phyloP scores from a whole-genome alignment of 305 asterid genomes.

The Vinca major region DNA sequence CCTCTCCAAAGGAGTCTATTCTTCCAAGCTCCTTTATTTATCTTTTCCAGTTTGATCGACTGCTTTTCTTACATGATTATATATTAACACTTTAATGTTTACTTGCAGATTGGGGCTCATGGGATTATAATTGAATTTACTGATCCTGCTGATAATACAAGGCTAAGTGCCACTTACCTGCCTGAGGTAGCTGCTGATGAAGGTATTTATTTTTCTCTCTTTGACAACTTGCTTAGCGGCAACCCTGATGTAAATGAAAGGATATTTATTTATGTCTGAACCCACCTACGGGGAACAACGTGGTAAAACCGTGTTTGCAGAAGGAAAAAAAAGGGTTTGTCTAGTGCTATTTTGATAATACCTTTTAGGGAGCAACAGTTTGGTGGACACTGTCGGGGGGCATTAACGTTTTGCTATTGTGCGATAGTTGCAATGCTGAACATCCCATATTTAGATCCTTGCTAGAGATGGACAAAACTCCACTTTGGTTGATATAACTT shows the following conservation, averaged over 20 bases:
- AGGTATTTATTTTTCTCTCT: constrained; percentile 37
- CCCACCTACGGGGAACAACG: not conserved
- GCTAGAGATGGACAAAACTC: not conserved
- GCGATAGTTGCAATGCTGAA: not conserved
- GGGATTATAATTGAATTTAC: constrained; percentile 91
- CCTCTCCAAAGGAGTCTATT: not conserved
- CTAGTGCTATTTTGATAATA: not conserved
- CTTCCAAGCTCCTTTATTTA: not conserved
- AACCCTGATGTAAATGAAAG: not conserved
- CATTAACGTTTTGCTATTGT: no score
- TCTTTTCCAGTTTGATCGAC: not conserved
- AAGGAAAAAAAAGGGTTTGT: not conserved
- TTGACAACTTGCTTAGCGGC: not conserved
- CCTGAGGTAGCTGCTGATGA: constrained; percentile 98
- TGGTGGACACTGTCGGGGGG: not conserved
- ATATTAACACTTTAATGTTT: constrained; percentile 3
- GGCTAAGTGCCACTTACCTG: constrained; percentile 89
- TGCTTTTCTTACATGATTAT: not conserved
- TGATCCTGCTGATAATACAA: constrained; percentile 55
- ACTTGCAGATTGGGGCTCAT: constrained; percentile 72
- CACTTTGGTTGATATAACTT: not conserved
- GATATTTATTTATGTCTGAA: not conserved
- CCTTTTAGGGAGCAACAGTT: not conserved
- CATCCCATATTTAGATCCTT: not conserved
- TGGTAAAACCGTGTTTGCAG: not conserved